Evolutionary conservation across 768 basidiomycete genomes (phyloP), one percentile per base, ranked within the genome.

Genomic region (Pholiota microspora): DNA sequence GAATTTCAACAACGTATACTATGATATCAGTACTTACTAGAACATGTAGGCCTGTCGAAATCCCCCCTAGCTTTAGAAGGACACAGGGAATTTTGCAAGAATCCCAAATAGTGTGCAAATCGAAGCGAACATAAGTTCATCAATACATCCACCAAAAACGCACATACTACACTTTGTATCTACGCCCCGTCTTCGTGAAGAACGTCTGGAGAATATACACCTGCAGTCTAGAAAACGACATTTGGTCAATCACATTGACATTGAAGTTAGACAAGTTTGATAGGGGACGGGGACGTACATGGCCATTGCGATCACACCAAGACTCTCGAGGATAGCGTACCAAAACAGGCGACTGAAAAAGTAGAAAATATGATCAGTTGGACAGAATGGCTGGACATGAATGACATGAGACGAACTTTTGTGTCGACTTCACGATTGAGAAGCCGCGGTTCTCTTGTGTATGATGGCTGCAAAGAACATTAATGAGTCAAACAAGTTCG

Each of bases 391-490:
- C 7, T 6, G 16, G 12, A 15, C 32, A 31, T 21, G 7, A 32
- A 7, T 4, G 23, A 23, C 16, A 23, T 36, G 53, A 15, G 51
- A 59, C 76, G 34, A 53, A 92, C 92, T 84, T 89, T 75, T 92
- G 89, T 23, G 91, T 97, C 0, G 92, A 93, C 65, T 86, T 88
- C 23, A 98, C 94, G 18, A 90, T 79, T 4, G 92, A 92, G 70
- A 94, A 95, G n/a, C 93, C 94, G 32, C 95, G 83, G 62, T 92
- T 92, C 69, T 98, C 94, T 46, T 88, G 82, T 2, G 95, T 98
- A 69, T 98, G 94, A 77, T 93, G 94, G 69, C 94, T 97, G 60
- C 12, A 38, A 38, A 38, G 5, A 7, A 45, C 10, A 28, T 25
- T 45, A 29, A 31, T 31, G 7, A 31, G n/a, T n/a, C n/a, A n/a